These are phyloP conservation scores for Grosmannia penicillata DNA, from an alignment of 2,329 filamentous ascomycete genomes.

Conservation along the genomic window DNA sequence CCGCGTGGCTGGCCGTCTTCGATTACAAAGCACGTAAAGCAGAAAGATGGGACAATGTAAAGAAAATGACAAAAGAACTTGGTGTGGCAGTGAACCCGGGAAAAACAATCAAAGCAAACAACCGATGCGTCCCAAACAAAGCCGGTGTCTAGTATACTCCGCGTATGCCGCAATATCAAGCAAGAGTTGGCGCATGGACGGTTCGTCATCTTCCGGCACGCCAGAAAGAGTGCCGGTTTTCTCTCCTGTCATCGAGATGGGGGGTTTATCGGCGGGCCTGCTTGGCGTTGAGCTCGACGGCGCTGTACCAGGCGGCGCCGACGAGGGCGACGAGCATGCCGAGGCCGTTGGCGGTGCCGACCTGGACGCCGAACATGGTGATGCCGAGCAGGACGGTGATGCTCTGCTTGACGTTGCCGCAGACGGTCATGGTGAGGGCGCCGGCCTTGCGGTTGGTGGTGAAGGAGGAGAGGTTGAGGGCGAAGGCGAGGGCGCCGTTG, in stretches of 20 bases:
- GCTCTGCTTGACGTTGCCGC: conserved; percentile 43
- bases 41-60: no score
- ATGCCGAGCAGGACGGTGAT: conserved; percentile 40
- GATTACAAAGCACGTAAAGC: no score
- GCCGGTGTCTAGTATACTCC: no score
- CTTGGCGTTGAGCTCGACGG: conserved; percentile 29
- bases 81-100: no score
- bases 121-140: no score
- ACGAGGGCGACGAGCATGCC: conserved; percentile 39
- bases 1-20: no score
- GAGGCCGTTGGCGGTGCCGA: conserved; percentile 37
- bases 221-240: no score
- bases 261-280: neutral
- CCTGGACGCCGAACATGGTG: conserved; percentile 33
- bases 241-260: neutral
- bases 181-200: no score
- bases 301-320: conserved; percentile 42
- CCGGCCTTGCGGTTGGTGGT: conserved; percentile 42
- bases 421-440: conserved; percentile 44
- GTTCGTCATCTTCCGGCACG: no score
- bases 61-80: no score
- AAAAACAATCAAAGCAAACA: no score
- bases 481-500: conserved; percentile 39
- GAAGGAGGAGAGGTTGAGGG: conserved; percentile 42
- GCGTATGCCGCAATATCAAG: no score